Base-by-base conservation (phyloP, 2,329 filamentous ascomycete species). In the Lasiodiplodia sp. region DNA sequence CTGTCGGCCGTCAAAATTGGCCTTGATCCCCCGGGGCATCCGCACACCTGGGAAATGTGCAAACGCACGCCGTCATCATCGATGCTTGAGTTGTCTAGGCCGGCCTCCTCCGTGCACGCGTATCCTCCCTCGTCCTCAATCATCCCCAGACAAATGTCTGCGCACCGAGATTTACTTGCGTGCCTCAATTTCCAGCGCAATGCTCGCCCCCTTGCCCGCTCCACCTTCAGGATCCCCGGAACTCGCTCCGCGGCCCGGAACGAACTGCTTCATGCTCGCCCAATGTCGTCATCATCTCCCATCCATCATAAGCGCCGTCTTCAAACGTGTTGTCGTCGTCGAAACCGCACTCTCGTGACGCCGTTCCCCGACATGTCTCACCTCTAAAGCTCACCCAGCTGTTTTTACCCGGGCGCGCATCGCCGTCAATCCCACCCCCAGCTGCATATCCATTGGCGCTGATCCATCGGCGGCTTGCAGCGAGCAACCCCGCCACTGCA, bases 161-260 rank as follows among this genome's bases (percentile, higher is more conserved):
- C 37, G 55, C 55, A 11, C 8, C 14, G 12, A 60, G 21, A 47
- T 47, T 37, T 62, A 10, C 40, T 23, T 49, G 40, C 58, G 23
- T 62, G 58, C 58, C 58, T 49, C 58, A 62, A 62, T 62, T 34
- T 62, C 58, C 23, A 18, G n/a, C 38, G 25, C 40, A 16, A 18
- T 18, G 55, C 25, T 53, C 51, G n/a, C 18, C 55, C 55, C 37
- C 18, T 57, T 57, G 28, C 44, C 44, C 44, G 11, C 14, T 34
- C 34, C 31, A 12, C 16, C 44, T 37, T 38, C 60, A 31, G 60
- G 18, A 6, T n/a, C 25, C 37, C 60, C 31, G 60, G 60, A 37
- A 12, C 31, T 51, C 60, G 47, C 47, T 31, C 55, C 55, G 55
- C n/a, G 12, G 11, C 16, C 31, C 60, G 47, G 44, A 64, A 52